Conservation (phyloP, 352 stramenopile genomes). For the Sclerospora graminicola region DNA sequence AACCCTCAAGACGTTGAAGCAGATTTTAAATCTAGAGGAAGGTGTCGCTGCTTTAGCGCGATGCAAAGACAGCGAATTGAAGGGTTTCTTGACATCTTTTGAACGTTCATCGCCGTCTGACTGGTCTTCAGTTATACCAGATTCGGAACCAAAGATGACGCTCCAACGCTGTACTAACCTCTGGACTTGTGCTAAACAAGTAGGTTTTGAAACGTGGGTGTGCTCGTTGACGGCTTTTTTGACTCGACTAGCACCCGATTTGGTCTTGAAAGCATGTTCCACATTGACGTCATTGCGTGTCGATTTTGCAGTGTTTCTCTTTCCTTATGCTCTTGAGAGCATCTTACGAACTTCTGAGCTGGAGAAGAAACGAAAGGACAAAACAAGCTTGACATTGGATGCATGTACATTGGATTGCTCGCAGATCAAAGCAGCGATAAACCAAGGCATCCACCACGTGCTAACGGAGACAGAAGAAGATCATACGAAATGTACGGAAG, state of each 20-base stretch:
- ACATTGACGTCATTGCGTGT: conserved; percentile 26
- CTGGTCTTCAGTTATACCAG: conserved; percentile 18
- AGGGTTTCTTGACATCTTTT: conserved; percentile 47
- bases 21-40: conserved; percentile 31
- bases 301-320: conserved; percentile 66
- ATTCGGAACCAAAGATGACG: conserved; percentile 1
- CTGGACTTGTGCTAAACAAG: conserved; percentile 27
- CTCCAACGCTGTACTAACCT: conserved; percentile 17
- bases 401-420: background rate
- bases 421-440: conserved; percentile 17
- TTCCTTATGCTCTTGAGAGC: conserved; percentile 54
- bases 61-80: conserved; percentile 55
- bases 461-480: conserved; percentile 12
- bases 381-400: background rate
- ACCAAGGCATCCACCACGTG: conserved; percentile 34
- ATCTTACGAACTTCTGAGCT: conserved; percentile 12
- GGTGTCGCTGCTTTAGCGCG: conserved; percentile 24
- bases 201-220: conserved; percentile 53
- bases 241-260: conserved; percentile 25
- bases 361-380: background rate
- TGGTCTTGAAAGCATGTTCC: conserved; percentile 39
- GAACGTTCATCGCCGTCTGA: too few relatives aligned
- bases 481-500: background rate
- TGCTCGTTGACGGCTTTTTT: conserved; percentile 37
- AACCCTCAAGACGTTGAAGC: conserved; percentile 36